These are phyloP conservation scores for Phyllosticta citriasiana DNA, from an alignment of 2,329 filamentous ascomycete genomes.

Conservation along the genomic window DNA sequence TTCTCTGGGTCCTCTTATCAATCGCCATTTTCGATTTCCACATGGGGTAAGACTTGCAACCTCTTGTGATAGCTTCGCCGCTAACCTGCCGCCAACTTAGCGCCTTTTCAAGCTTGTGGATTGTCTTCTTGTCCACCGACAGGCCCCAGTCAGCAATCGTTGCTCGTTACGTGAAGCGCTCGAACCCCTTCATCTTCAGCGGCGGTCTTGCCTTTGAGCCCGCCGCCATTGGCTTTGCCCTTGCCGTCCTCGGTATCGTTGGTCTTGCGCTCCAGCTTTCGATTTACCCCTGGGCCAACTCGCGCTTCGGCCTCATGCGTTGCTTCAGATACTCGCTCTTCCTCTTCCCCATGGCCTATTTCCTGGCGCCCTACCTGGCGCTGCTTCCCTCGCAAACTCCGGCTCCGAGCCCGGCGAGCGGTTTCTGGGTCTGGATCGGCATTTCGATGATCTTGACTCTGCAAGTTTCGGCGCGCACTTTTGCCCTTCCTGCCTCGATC, in stretches of 20 bases:
- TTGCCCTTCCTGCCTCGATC: constrained; percentile 48
- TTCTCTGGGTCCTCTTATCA: constrained; percentile 48
- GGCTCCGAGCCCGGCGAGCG: constrained; percentile 41
- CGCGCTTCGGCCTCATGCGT: constrained; percentile 55
- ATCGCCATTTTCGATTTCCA: constrained; percentile 64
- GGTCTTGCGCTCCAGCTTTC: constrained; percentile 66
- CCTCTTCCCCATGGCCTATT: constrained; percentile 61
- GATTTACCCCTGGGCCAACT: constrained; percentile 59
- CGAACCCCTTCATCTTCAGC: constrained; percentile 45
- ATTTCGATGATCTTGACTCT: constrained; percentile 55
- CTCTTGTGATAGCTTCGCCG: neutral
- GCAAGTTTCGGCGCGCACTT: constrained; percentile 65
- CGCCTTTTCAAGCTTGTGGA: constrained; percentile 67
- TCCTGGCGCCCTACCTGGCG: constrained; percentile 59
- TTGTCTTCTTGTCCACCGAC: constrained; percentile 66
- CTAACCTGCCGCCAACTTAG: neutral
- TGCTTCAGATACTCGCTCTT: constrained; percentile 60
- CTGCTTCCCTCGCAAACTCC: constrained; percentile 49
- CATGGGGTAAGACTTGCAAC: constrained; percentile 34
- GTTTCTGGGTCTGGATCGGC: constrained; percentile 52
- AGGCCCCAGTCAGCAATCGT: constrained; percentile 32
- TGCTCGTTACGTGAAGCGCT: constrained; percentile 15
- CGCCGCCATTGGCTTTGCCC: constrained; percentile 62
- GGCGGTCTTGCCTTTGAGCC: constrained; percentile 69
- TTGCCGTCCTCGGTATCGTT: constrained; percentile 64